Conservation (phyloP, 2,329 filamentous ascomycete species). For the Volutella citrinella region DNA sequence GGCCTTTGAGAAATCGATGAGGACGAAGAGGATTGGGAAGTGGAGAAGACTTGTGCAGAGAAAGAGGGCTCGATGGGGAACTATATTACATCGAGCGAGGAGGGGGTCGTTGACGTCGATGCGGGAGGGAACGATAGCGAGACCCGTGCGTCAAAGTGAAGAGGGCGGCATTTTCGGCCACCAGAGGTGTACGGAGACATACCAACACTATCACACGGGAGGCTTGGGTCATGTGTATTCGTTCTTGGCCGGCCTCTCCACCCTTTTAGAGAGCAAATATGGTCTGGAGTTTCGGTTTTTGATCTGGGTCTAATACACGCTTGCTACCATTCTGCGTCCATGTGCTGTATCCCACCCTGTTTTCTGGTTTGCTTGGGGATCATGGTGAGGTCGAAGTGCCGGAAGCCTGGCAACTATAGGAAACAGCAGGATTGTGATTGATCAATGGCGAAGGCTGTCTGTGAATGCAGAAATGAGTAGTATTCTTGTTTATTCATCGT, state of each 20-base stretch:
- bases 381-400: too few relatives aligned
- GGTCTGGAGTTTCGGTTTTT: conserved; percentile 48
- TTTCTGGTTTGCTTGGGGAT: conserved; percentile 10
- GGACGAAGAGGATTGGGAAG: conserved; percentile 5
- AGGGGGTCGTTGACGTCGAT: too few relatives aligned
- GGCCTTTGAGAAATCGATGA: conserved; percentile 8
- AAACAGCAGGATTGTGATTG: too few relatives aligned
- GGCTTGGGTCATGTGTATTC: conserved; percentile 25
- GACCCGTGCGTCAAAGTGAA: conserved; percentile 14
- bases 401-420: too few relatives aligned
- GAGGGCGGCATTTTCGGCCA: conserved; percentile 18
- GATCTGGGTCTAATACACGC: conserved; percentile 43
- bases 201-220: conserved; percentile 17
- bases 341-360: conserved; percentile 12
- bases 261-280: conserved; percentile 39
- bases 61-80: conserved; percentile 8
- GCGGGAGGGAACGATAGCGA: conserved; percentile 6
- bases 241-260: conserved; percentile 23
- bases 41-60: conserved; percentile 5
- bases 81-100: too few relatives aligned
- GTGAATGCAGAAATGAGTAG: too few relatives aligned
- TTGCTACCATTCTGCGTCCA: conserved; percentile 25
- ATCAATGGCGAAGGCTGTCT: too few relatives aligned
- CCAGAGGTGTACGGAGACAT: conserved; percentile 18
- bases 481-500: too few relatives aligned